A percentile compares a stretch with the other conserved stretches of the same genome.
Evolutionary conservation across 257 asterid species (phyloP).

Genomic region (Lithospermum erythrorhizon): DNA sequence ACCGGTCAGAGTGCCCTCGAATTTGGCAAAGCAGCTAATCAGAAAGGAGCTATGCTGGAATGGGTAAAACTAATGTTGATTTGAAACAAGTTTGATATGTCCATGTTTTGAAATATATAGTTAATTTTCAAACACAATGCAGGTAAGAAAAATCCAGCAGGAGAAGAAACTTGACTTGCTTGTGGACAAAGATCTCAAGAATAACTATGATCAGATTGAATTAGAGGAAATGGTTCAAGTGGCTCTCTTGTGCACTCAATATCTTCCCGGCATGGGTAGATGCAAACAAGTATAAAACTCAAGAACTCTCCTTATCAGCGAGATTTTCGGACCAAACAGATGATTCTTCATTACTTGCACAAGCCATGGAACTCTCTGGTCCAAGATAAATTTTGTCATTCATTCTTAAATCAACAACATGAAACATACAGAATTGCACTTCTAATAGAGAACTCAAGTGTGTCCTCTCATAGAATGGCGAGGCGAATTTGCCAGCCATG

Average conservation of each 20-base stretch:
- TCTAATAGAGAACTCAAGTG: not conserved
- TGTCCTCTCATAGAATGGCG: too few relatives aligned
- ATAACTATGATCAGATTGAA: constrained; percentile 62
- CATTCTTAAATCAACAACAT: not conserved
- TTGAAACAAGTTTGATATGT: too few relatives aligned
- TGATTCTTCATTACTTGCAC: constrained; percentile 76
- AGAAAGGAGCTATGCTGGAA: constrained; percentile 85
- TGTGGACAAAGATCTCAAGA: constrained; percentile 63
- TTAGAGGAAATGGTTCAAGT: constrained; percentile 87
- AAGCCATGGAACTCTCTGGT: constrained; percentile 93
- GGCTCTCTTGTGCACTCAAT: constrained; percentile 79
- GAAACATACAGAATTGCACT: not conserved
- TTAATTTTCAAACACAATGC: constrained; percentile 8
- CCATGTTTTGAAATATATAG: not conserved
- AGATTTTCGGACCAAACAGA: constrained; percentile 82
- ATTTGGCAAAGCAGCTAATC: constrained; percentile 70
- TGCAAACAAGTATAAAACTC: constrained; percentile 38
- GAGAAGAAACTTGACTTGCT: constrained; percentile 69
- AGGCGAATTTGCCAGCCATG: not conserved
- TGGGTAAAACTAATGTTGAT: constrained; percentile 48
- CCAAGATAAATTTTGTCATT: constrained; percentile 48
- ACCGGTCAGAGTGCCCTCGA: constrained; percentile 87
- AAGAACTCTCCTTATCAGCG: constrained; percentile 70
- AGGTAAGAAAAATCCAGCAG: constrained; percentile 78
- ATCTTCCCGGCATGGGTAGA: constrained; percentile 59